Base-by-base conservation (phyloP, 148 eudicot species). In the Vaccinium myrtillus region DNA sequence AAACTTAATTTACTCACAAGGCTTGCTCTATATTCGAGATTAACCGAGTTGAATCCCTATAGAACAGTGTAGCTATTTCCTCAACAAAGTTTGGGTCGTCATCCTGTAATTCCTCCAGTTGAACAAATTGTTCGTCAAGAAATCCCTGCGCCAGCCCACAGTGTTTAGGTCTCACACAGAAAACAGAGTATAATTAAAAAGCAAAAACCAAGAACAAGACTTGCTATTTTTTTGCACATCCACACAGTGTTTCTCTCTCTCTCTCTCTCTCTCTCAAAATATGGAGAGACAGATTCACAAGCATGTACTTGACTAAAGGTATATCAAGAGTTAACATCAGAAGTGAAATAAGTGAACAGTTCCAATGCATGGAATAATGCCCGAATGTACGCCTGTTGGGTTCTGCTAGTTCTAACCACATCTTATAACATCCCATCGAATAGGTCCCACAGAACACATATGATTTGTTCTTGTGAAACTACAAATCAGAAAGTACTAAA, bases 21-120 rank as follows among this genome's bases (percentile, higher is more conserved):
- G 99, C 94, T 85, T 94, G 99, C 65, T 96, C 98, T 67, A 94
- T 86, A 81, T 88, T 96, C 27, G 84, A 83, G 79, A 96, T 85
- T 67, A 91, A 71, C 78, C 98, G 92, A 84, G 93, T 91, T 1
- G 99, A 96, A 86, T 96, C 97, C 61, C 95, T 90, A 82, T 93
- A 96, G 85, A 89, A 96, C 78, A 94, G 90, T 36, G 98, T 91
- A 32, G 88, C 95, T 83, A 96, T 92, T 91, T 96, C 99, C 87
- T 96, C 98, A 7, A 96, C 99, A 80, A 96, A 96, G 79, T 93
- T 91, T 12, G 99, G 98, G 90, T 93, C 87, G 83, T 91, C 98
- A 88, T 96, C 99, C 83, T 96, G 99, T 63, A 96, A 88, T 89
- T 96, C 99, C 89, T 96, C 99, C 87, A 96, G 92, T 84, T 94